Conservation (phyloP, 164 flowering plant genomes). For the Cinnamomum micranthum region DNA sequence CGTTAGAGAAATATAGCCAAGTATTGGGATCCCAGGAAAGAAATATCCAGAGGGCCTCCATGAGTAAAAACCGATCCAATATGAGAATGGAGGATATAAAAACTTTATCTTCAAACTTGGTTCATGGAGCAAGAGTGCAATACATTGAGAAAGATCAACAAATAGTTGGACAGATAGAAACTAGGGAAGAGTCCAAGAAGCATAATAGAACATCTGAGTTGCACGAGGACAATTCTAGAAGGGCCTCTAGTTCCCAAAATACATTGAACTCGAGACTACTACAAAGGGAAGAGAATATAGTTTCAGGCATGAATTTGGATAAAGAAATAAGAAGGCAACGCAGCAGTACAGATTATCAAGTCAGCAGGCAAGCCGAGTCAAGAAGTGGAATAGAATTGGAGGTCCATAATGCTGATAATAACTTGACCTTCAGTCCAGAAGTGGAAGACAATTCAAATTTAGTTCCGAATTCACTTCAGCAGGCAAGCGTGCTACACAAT, state of each 20-base stretch:
- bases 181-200: conserved; percentile 19
- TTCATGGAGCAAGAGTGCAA: neutral
- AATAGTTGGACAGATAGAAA: conserved; percentile 23
- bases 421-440: conserved; percentile 24
- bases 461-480: conserved; percentile 14
- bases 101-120: neutral
- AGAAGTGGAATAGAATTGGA: conserved; percentile 16
- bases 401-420: conserved; percentile 12
- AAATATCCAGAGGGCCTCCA: conserved; percentile 23
- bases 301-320: neutral
- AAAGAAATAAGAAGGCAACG: neutral
- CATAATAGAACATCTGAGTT: conserved; percentile 15
- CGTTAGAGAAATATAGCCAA: conserved; percentile 24
- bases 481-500: conserved; percentile 22
- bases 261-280: neutral
- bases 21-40: conserved; percentile 16
- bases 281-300: conserved; percentile 6
- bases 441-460: conserved; percentile 23
- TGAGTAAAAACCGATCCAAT: conserved; percentile 11
- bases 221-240: conserved; percentile 17
- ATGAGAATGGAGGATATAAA: conserved; percentile 2
- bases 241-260: conserved; percentile 23
- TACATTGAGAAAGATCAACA: neutral
- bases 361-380: conserved; percentile 13
- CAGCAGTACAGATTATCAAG: conserved; percentile 2